A percentile compares a stretch with the other conserved stretches of the same genome.
Conservation (phyloP, 2,329 filamentous ascomycete species). For the Xylariaceae sp. region DNA sequence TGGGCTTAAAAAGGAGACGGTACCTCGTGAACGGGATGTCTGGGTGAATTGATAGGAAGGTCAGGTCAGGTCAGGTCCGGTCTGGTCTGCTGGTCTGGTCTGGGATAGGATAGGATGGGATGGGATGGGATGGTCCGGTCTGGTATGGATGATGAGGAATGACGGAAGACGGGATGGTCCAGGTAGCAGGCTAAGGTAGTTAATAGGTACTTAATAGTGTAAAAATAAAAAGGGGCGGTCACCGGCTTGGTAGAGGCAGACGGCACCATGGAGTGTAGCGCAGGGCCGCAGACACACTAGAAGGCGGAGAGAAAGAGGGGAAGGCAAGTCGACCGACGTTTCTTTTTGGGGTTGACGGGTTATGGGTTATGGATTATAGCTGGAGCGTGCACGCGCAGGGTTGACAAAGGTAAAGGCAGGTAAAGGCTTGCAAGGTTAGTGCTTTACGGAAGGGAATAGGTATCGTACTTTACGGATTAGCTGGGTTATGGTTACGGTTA, state of each 20-base stretch:
- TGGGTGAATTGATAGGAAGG: too few species aligned
- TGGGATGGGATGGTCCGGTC: too few species aligned
- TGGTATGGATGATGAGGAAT: slow-evolving; percentile 8
- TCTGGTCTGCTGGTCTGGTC: too few species aligned
- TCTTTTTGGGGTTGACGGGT: slow-evolving; percentile 12
- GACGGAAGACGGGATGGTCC: slow-evolving; percentile 10
- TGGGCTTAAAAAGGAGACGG: slow-evolving; percentile 13
- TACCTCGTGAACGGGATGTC: too few species aligned
- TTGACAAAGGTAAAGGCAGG: neutral
- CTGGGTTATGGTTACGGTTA: too few species aligned
- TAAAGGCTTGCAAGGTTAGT: too few species aligned
- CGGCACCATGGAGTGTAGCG: neutral
- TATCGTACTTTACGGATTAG: too few species aligned
- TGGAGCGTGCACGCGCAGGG: neutral
- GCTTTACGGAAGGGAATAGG: too few species aligned
- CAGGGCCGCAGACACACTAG: neutral
- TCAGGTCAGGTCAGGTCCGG: too few species aligned
- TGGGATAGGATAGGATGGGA: too few species aligned
- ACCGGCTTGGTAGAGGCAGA: neutral
- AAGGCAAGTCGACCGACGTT: slow-evolving; percentile 5
- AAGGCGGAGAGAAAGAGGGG: slow-evolving; percentile 15
- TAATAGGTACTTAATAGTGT: neutral
- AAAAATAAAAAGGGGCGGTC: neutral
- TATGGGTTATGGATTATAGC: neutral
- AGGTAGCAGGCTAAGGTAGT: slow-evolving; percentile 3